phyloP scores from a whole-genome alignment of 208 protist genomes.

The Trypanosoma scelopori region DNA sequence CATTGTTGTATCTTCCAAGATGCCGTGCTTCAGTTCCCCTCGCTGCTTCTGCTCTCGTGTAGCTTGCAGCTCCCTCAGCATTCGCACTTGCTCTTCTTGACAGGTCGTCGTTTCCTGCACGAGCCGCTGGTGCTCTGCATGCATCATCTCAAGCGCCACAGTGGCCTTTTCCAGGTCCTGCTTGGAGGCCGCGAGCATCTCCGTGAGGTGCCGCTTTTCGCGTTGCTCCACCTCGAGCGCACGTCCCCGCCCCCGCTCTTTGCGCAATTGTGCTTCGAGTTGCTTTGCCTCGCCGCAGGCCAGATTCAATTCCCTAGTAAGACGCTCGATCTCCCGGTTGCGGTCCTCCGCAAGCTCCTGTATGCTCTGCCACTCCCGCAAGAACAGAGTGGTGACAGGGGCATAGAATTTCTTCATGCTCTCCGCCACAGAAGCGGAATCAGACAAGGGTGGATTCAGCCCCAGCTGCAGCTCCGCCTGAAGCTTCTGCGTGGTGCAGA shows the following conservation, averaged over 20 bases:
- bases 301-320: constrained; percentile 4
- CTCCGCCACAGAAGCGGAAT: not conserved
- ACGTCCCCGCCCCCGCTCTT: not conserved
- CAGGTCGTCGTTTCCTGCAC: no score
- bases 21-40: not conserved
- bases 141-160: constrained; percentile 1
- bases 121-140: not conserved
- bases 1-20: not conserved
- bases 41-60: not conserved
- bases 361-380: constrained; percentile 10
- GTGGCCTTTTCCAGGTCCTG: constrained; percentile 9
- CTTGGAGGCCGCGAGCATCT: not conserved
- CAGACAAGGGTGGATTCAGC: not conserved
- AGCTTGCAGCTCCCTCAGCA: constrained; percentile 3
- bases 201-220: not conserved
- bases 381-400: constrained; percentile 1
- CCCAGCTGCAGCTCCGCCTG: constrained; percentile 17
- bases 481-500: not conserved
- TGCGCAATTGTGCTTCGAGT: not conserved
- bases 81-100: no score
- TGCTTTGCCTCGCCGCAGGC: not conserved
- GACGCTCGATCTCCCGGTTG: constrained; percentile 4
- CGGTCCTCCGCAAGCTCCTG: not conserved
- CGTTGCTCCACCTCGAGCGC: not conserved
- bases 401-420: not conserved